Conservation (phyloP, 106 monocot species). For the Dendrobium officinale region DNA sequence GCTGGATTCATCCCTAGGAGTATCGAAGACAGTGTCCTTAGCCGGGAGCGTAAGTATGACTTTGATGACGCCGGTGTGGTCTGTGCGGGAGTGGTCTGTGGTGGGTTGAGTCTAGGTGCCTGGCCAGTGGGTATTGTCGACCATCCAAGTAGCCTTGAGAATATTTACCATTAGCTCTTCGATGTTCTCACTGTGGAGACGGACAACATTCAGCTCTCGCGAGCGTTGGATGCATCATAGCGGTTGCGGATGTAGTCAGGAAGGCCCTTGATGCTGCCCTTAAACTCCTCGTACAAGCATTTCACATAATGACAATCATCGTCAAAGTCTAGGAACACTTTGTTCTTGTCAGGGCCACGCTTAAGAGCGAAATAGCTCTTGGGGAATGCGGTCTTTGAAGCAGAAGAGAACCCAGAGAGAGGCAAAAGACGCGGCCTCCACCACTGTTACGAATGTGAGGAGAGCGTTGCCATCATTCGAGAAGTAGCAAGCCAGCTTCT, state of each 20-base stretch:
- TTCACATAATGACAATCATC: slow-evolving; percentile 37
- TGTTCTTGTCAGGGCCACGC: slow-evolving; percentile 47
- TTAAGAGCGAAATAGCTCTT: slow-evolving; percentile 50
- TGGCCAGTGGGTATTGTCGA: slow-evolving; percentile 22
- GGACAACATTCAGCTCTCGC: too few species aligned
- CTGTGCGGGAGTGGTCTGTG: slow-evolving; percentile 36
- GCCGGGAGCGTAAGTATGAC: slow-evolving; percentile 31
- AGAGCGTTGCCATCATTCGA: slow-evolving; percentile 9
- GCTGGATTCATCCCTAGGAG: not conserved
- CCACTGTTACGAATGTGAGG: slow-evolving; percentile 18
- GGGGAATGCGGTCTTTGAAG: slow-evolving; percentile 37
- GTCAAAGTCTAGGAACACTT: slow-evolving; percentile 42
- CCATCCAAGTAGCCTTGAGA: slow-evolving; percentile 74
- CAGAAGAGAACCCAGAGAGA: slow-evolving; percentile 52
- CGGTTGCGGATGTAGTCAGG: slow-evolving; percentile 41
- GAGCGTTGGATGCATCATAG: too few species aligned
- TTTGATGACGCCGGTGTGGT: slow-evolving; percentile 54
- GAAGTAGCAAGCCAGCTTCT: slow-evolving; percentile 12
- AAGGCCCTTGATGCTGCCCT: slow-evolving; percentile 45
- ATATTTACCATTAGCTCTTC: slow-evolving; percentile 26
- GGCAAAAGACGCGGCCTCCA: slow-evolving; percentile 55
- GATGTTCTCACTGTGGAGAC: slow-evolving; percentile 26
- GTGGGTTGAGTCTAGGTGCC: slow-evolving; percentile 35
- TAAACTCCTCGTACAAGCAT: slow-evolving; percentile 56
- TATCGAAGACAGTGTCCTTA: slow-evolving; percentile 12